Evolutionary conservation across 148 eudicot species (phyloP), one percentile per base, ranked within the genome.

Genomic region (Vaccinium darrowii): DNA sequence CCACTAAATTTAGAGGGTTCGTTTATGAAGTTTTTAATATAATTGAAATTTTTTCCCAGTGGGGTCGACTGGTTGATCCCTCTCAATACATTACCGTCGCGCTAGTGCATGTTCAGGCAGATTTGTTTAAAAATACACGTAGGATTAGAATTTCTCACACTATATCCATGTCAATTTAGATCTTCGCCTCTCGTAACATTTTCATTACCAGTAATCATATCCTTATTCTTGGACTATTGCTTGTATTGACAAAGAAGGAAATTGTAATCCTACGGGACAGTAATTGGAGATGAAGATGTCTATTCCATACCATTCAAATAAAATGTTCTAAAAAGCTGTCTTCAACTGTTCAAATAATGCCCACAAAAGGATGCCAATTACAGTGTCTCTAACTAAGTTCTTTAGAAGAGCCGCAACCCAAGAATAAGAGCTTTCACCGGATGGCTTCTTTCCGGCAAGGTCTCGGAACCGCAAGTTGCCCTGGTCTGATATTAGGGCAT

Each of bases 401-500:
- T 79, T 86, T 13, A 90, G 51, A 84, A 93, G 85, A 15, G 89
- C 86, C 82, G 18, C 85, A 84, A 89, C 79, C 96, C 98, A 95
- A 81, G 87, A 85, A 83, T 84, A 84, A 16, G 88, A 81, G 81
- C 82, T 79, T 60, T 78, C 75, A 3, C 84, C 82, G 54, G 91
- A 80, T 21, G 91, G 16, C 58, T 80, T 87, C 76, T 95, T 82
- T 62, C 99, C 99, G 2, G 90, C 95, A 21, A 97, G 90, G 85
- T 97, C 98, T 8, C 89, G 90, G 77, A 97, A 97, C 18, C 96
- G 89, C 84, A 97, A 86, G 91, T 95, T 89, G 39, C 98, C 99
- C 8, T 79, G 89, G 89, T 95, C 99, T 0, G 99, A 94, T 21
- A 94, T 73, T 13, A 97, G 90, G 49, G 99, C 95, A 49, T 94